Percentiles rank a stretch among this genome's conserved stretches.
Conservation (phyloP, 306 rosid species). For the Prunus dulcis region DNA sequence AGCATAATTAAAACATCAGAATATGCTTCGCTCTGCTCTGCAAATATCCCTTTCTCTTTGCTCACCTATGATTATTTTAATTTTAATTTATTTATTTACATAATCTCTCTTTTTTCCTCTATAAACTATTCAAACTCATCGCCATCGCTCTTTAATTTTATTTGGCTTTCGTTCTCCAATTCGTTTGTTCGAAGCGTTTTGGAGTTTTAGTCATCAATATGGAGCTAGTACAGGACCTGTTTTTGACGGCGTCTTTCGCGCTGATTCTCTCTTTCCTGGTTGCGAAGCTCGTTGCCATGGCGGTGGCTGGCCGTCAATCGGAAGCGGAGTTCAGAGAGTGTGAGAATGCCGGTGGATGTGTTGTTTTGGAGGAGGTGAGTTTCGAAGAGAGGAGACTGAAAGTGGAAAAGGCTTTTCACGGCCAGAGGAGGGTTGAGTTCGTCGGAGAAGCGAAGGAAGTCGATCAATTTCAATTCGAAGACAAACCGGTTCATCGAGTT, state of each 20-base stretch:
- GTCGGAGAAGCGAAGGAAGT: constrained; percentile 22
- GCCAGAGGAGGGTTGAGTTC: constrained; percentile 30
- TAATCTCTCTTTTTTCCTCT: background rate
- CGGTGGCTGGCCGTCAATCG: constrained; percentile 26
- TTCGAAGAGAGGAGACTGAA: constrained; percentile 28
- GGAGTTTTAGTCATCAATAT: constrained; percentile 14
- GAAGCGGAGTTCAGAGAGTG: constrained; percentile 2
- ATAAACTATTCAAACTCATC: background rate
- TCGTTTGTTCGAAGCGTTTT: background rate
- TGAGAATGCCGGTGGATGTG: constrained; percentile 5
- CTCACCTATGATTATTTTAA: background rate
- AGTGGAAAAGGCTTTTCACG: constrained; percentile 24
- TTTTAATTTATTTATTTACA: background rate
- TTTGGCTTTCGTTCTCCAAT: background rate
- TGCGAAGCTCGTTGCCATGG: constrained; percentile 52
- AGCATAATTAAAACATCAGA: constrained; percentile 15
- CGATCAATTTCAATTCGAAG: constrained; percentile 17
- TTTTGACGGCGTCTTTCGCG: constrained; percentile 47
- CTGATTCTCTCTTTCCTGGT: constrained; percentile 52
- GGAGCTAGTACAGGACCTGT: constrained; percentile 57
- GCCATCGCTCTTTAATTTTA: background rate
- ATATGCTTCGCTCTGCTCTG: constrained; percentile 54
- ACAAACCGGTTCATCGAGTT: background rate
- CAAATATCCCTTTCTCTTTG: constrained; percentile 41
- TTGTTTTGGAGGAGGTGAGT: constrained; percentile 11